Base-by-base conservation (phyloP, 495 filamentous ascomycete species). In the Penicillium roqueforti region DNA sequence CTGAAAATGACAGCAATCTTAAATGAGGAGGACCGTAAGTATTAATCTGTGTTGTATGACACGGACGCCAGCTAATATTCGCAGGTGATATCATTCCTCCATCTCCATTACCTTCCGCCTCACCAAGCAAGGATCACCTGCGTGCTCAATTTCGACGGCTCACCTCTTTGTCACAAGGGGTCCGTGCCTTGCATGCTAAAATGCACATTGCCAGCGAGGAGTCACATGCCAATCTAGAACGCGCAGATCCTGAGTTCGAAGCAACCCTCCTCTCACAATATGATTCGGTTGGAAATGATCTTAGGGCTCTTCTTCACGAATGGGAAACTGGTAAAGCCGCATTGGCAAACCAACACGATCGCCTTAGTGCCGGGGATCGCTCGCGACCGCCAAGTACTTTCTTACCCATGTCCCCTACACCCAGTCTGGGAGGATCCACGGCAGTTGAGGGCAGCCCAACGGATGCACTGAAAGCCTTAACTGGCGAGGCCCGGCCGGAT, bases 191-290 rank as follows among this genome's bases (percentile, higher is more conserved):
- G 22, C 92, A 97, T 68, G 93, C 93, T 25, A 97, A 96, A 69
- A 85, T 98, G 77, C 91, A 95, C 49, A 77, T 98, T 14, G 73
- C 97, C 40, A 85, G 91, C 31, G 93, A 98, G 70, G 91, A 96
- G 68, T 91, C 89, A 6, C 87, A 88, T 58, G 82, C 81, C 56
- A 81, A 82, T 46, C 73, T 95, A 18, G 86, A 91, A 59, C 83
- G 84, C 57, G 79, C 87, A 6, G 83, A 93, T 57, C 72, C 87
- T 3, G 80, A 75, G 19, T 78, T 95, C 31, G 89, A 88, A 9
- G 75, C 82, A 3, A 84, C 80, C 49, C 81, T 97, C 23, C 84
- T 95, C 71, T 70, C 84, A 25, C 93, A 97, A 63, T 97, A 97
- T 67, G 93, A 98, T 23, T 91, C 91, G 16, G 92, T 98, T 56